phyloP scores from a whole-genome alignment of 2,329 filamentous ascomycete genomes.

The Colletotrichum ledebouriae region DNA sequence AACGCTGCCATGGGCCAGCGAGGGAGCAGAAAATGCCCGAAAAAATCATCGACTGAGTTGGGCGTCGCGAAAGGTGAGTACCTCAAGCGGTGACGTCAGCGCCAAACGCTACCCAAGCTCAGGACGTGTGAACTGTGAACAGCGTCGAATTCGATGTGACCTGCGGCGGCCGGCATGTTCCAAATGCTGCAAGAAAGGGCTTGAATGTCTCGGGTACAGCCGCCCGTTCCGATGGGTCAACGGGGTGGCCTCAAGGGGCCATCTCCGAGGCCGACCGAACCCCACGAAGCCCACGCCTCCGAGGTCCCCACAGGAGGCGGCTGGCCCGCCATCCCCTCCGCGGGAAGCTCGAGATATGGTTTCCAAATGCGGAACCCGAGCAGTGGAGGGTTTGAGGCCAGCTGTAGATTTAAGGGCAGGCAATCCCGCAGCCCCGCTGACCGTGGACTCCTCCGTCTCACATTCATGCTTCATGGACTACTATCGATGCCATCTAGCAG shows the following conservation, averaged over 20 bases:
- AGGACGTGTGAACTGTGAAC: constrained; percentile 48
- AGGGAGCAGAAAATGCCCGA: background rate
- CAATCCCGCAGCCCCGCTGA: background rate
- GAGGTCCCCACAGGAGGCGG: background rate
- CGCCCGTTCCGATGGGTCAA: constrained; percentile 48
- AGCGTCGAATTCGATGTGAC: constrained; percentile 50
- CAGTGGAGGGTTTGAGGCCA: background rate
- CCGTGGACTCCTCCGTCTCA: constrained; percentile 26
- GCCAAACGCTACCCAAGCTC: background rate
- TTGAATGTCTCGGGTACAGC: constrained; percentile 48
- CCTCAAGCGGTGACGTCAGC: background rate
- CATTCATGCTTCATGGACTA: constrained; percentile 47
- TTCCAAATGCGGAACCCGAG: too few relatives aligned
- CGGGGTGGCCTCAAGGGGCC: constrained; percentile 48
- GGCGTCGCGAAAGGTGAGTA: background rate
- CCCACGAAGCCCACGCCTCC: background rate
- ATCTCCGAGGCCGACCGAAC: constrained; percentile 34
- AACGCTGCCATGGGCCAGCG: background rate
- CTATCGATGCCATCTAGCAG: constrained; percentile 48
- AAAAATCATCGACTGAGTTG: background rate
- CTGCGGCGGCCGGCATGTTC: constrained; percentile 45
- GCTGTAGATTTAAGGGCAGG: too few relatives aligned
- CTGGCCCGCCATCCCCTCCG: background rate
- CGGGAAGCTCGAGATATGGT: background rate
- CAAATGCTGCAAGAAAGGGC: constrained; percentile 49